Conservation (phyloP, 192 early-diverging fungal genomes). For the Coemansia sp. region DNA sequence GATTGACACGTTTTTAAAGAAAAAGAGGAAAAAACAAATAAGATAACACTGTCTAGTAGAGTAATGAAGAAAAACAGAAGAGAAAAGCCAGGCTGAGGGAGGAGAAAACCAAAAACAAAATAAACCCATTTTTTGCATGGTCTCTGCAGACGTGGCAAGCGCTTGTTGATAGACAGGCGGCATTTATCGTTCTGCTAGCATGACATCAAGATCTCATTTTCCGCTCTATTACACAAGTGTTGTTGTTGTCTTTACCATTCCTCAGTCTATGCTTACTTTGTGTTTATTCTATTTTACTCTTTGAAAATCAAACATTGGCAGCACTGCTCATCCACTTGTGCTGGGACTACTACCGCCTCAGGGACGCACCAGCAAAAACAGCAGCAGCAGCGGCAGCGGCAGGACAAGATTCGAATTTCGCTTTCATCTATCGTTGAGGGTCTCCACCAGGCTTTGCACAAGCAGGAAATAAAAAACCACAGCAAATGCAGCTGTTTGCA, state of each 20-base stretch:
- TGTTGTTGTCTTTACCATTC: no score
- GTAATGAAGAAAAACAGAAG: neutral
- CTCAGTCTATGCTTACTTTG: no score
- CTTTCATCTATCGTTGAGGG: neutral
- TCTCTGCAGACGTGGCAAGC: neutral
- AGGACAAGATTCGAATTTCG: neutral
- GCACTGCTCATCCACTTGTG: no score
- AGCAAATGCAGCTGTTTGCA: neutral
- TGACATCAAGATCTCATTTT: no score
- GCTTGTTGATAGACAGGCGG: no score
- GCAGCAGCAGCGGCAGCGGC: neutral
- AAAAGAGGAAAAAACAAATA: neutral
- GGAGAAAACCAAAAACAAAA: neutral
- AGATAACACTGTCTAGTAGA: neutral
- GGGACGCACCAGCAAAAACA: no score
- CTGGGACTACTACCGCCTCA: no score
- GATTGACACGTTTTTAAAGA: slow-evolving; percentile 3
- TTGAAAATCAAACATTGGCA: no score
- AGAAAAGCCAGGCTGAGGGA: neutral
- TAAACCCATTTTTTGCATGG: neutral
- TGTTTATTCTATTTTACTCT: no score
- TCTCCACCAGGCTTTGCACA: neutral
- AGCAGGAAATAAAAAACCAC: neutral
- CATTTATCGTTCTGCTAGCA: no score
- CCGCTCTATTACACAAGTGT: no score